Conservation (phyloP, 2,329 filamentous ascomycete genomes). For the Colletotrichum sublineola region DNA sequence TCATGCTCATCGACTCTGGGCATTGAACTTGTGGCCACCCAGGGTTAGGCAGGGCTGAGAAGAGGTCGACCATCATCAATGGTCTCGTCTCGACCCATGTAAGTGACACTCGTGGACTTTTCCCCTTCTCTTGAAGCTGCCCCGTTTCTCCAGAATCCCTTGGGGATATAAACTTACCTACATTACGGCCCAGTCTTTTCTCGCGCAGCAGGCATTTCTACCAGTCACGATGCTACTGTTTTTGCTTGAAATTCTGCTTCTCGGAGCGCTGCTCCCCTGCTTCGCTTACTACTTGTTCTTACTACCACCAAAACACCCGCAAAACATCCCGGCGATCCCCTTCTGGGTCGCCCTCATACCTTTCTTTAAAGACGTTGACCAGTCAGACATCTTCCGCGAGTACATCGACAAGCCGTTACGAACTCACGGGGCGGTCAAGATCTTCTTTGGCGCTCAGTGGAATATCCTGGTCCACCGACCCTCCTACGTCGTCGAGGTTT, state of each 20-base stretch:
- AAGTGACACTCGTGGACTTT: neutral
- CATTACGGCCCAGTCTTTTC: neutral
- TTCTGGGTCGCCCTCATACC: conserved; percentile 59
- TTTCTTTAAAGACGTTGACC: conserved; percentile 58
- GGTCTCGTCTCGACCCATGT: conserved; percentile 11
- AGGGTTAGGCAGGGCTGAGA: conserved; percentile 31
- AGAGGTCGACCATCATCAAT: conserved; percentile 16
- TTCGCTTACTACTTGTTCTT: conserved; percentile 42
- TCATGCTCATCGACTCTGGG: conserved; percentile 14
- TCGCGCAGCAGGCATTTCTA: neutral
- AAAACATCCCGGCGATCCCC: conserved; percentile 58
- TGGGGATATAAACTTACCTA: conserved; percentile 22
- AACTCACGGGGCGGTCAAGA: conserved; percentile 59
- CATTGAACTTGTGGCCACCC: neutral
- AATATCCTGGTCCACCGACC: conserved; percentile 61
- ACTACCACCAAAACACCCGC: conserved; percentile 46
- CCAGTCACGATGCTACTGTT: conserved; percentile 25
- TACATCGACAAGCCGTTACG: conserved; percentile 56
- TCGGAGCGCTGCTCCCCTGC: conserved; percentile 16
- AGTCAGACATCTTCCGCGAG: conserved; percentile 55
- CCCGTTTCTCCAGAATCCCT: conserved; percentile 4
- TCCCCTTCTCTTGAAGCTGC: neutral
- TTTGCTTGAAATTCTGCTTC: conserved; percentile 26
- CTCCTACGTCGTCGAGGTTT: conserved; percentile 56
- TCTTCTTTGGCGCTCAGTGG: conserved; percentile 64